A percentile compares a stretch with the other conserved stretches of the same genome.
phyloP scores from a whole-genome alignment of 371 early-diverging fungal species.

The Mucor ambiguus region DNA sequence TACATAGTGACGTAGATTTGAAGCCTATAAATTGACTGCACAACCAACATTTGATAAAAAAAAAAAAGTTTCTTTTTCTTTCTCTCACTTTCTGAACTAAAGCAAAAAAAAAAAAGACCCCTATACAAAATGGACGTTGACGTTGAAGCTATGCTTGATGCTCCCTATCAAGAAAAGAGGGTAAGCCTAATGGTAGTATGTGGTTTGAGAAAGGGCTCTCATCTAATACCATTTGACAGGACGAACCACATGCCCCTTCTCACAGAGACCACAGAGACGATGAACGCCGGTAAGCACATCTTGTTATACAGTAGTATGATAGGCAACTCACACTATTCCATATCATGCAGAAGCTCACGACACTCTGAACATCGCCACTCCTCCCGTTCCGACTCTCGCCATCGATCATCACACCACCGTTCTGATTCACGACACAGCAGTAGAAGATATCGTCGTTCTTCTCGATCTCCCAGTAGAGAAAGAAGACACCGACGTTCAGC shows the following conservation, averaged over 20 bases:
- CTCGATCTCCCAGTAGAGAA: slow-evolving; percentile 42
- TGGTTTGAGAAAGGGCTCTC: neutral
- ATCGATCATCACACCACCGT: slow-evolving; percentile 44
- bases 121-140: slow-evolving; percentile 53
- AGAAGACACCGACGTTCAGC: slow-evolving; percentile 33
- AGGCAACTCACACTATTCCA: neutral
- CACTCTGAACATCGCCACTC: slow-evolving; percentile 13
- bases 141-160: slow-evolving; percentile 87
- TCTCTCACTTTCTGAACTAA: neutral
- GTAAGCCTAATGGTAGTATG: slow-evolving; percentile 19
- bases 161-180: slow-evolving; percentile 76
- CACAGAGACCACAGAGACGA: slow-evolving; percentile 27
- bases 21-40: neutral
- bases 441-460: slow-evolving; percentile 40
- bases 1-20: slow-evolving; percentile 1
- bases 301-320: neutral
- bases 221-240: neutral
- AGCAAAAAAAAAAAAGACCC: neutral
- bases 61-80: neutral
- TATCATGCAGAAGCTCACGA: slow-evolving; percentile 12
- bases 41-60: neutral
- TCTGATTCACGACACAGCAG: slow-evolving; percentile 30
- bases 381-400: slow-evolving; percentile 30
- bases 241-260: neutral
- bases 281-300: slow-evolving; percentile 25